Percentiles rank a stretch among this genome's conserved stretches.
Evolutionary conservation across 2,329 filamentous ascomycete genomes (phyloP).

Genomic region (Cladosporium sp.): DNA sequence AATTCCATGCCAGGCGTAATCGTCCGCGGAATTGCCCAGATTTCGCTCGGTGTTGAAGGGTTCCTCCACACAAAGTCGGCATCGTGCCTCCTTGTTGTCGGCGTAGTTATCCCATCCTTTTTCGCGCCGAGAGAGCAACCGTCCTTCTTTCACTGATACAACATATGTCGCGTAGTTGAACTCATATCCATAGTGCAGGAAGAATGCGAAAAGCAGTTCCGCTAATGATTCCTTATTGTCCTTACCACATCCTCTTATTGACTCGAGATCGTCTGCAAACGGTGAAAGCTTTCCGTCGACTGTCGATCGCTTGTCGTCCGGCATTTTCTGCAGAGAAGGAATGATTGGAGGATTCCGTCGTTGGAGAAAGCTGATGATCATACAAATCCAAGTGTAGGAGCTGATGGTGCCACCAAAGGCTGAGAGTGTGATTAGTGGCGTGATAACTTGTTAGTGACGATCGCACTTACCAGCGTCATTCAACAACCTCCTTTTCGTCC

Average conservation of each 20-base stretch:
- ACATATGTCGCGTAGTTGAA: slow-evolving; percentile 83
- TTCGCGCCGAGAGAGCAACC: slow-evolving; percentile 71
- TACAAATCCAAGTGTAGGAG: slow-evolving; percentile 98
- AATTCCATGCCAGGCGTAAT: slow-evolving; percentile 86
- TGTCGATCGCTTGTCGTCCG: slow-evolving; percentile 57
- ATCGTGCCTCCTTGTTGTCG: slow-evolving; percentile 47
- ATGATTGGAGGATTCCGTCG: slow-evolving; percentile 78
- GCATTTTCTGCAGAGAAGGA: slow-evolving; percentile 75
- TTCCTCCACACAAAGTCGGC: slow-evolving; percentile 90
- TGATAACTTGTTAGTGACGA: background rate
- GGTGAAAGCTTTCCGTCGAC: slow-evolving; percentile 65
- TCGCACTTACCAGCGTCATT: slow-evolving; percentile 82
- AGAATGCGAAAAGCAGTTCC: slow-evolving; percentile 90
- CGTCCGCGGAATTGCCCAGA: slow-evolving; percentile 92
- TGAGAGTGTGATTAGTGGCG: slow-evolving; percentile 35
- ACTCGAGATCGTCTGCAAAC: slow-evolving; percentile 82
- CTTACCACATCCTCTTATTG: slow-evolving; percentile 67
- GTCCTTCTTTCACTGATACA: slow-evolving; percentile 80
- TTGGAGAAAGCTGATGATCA: slow-evolving; percentile 96
- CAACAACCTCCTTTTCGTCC: slow-evolving; percentile 86
- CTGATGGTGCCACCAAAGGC: slow-evolving; percentile 91
- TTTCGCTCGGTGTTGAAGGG: slow-evolving; percentile 90
- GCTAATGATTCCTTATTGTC: slow-evolving; percentile 80
- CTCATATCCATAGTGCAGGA: slow-evolving; percentile 90
- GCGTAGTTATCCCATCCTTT: slow-evolving; percentile 73